Evolutionary conservation across 768 basidiomycete genomes (phyloP), one percentile per base, ranked within the genome.

Genomic region (Pleurotus tuber-regium): DNA sequence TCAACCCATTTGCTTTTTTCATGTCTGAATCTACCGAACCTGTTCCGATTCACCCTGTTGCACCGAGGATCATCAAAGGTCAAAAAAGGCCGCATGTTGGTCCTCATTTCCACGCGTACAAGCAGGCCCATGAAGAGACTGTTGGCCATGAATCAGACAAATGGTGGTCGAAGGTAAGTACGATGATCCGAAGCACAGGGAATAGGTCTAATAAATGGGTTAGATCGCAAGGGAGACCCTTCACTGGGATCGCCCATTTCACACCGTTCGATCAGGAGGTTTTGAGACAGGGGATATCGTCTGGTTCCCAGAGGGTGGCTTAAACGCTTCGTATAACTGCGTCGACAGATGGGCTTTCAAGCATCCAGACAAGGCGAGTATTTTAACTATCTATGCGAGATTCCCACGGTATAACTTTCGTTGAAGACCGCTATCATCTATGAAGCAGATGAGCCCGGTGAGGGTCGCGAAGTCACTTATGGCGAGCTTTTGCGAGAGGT

Each of bases 281-380:
- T 98, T 98, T 62, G 77, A 80, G 61, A 81, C 79, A 1, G 96
- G 95, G 24, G 92, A 97, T 65, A 84, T 96, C 53, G 79, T 80
- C 56, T 98, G 96, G 96, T 98, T 98, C 80, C 92, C 92, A 4
- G 95, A 99, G 61, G 96, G 96, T 25, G 86, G 77, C 3, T 70
- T 96, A 59, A 97, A 95, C 63, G 96, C 87, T 1, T 84, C 92
- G 7, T 98, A 98, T 78, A 99, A 99, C 70, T 96, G 93, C 62
- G 92, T 99, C 43, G 97, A 99, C 67, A 83, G 96, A 51, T 95
- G 92, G 87, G 96, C 92, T 12, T 94, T 87, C 74, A 82, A 84
- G 64, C 73, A 94, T 62, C 97, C 96, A 0, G 72, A 97, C 66
- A 86, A 83, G 72, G 88, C 84, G 52, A 41, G 62, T 30, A 44